Base-by-base conservation (phyloP, 2,329 filamentous ascomycete species). In the Botrytis squamosa region DNA sequence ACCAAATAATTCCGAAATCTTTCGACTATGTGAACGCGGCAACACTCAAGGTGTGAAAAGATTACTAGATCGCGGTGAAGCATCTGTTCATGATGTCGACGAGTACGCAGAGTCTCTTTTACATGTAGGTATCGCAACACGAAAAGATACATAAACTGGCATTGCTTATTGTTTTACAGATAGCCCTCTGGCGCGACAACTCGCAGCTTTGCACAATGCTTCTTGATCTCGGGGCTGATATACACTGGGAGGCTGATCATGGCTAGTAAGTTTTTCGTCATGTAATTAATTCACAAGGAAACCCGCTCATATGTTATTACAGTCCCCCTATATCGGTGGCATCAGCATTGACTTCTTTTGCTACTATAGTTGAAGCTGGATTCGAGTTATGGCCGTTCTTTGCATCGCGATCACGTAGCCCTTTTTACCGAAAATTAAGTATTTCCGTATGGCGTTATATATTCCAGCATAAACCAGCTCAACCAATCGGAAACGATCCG, bases 21-120 rank as follows among this genome's bases (percentile, higher is more conserved):
- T n/a, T n/a, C n/a, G n/a, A n/a, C n/a, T n/a, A n/a, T n/a, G n/a
- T n/a, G n/a, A n/a, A n/a, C n/a, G n/a, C n/a, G n/a, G n/a, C n/a
- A n/a, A n/a, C n/a, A n/a, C n/a, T n/a, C n/a, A n/a, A n/a, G n/a
- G n/a, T n/a, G n/a, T n/a, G n/a, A n/a, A n/a, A n/a, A n/a, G n/a
- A n/a, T n/a, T n/a, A n/a, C n/a, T 76, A 2, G n/a, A 52, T 60
- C 38, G 33, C 12, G 72, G 74, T 1, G 44, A 74, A 29, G 72
- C 75, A 62, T 76, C 72, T 9, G 8, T 76, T 20, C 70, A 70
- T 59, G 74, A 76, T 67, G 22, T 71, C 7, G n/a, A 73, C 18
- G 64, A 66, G 14, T 0, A 12, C 0, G 75, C 70, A n/a, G 0
- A 10, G 7, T 70, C 74, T 25, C 70, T 73, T n/a, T 29, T 75